phyloP scores from a whole-genome alignment of 345 rosid genomes.

The Raphanus sativus region DNA sequence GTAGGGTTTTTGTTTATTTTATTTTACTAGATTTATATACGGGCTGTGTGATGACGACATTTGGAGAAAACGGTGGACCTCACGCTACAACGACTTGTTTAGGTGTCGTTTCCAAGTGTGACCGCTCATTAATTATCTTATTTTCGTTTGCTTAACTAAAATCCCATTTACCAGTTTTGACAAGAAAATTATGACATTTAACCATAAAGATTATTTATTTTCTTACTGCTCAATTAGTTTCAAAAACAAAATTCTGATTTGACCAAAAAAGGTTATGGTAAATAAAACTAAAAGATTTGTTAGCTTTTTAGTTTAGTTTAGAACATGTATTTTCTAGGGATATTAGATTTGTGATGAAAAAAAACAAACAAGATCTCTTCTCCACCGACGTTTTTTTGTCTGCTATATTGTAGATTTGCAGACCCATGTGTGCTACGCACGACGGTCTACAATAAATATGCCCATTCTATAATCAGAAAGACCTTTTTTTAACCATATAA shows the following conservation, averaged over 20 bases:
- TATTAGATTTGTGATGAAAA: neutral
- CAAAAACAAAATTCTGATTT: neutral
- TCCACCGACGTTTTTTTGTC: conserved; percentile 1
- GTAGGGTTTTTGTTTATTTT: conserved; percentile 16
- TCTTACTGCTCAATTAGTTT: neutral
- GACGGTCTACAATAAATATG: neutral
- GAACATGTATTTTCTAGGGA: neutral
- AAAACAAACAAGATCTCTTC: conserved; percentile 3
- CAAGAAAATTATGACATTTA: neutral
- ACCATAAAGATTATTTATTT: neutral
- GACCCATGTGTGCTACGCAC: conserved; percentile 9
- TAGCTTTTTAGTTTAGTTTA: neutral
- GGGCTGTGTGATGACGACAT: conserved; percentile 22
- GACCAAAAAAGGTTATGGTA: neutral
- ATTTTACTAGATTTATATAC: conserved; percentile 8
- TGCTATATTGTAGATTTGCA: neutral
- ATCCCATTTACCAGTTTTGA: neutral
- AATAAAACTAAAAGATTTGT: neutral
- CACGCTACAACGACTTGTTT: conserved; percentile 30
- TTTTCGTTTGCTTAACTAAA: neutral
- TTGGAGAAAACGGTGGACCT: conserved; percentile 32
- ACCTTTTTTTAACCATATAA: no score
- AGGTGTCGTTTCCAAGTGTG: conserved; percentile 22
- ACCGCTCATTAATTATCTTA: neutral
- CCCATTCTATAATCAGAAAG: neutral